Evolutionary conservation across 2,329 filamentous ascomycete species (phyloP), one percentile per base, ranked within the genome.

Genomic region (Fusarium concolor): DNA sequence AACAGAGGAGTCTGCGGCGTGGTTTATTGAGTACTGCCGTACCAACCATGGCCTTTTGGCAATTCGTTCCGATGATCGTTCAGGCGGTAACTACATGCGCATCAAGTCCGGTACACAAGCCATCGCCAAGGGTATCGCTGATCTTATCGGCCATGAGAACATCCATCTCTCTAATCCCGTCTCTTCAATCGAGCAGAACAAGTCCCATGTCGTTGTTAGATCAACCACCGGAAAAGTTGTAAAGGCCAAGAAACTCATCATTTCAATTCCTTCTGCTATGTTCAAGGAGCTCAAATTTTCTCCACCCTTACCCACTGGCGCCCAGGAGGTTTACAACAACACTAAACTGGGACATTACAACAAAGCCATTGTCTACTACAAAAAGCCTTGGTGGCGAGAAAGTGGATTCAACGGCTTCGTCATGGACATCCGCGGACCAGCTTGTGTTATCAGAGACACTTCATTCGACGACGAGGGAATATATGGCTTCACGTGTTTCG

Each of bases 251-350:
- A 83, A 82, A 43, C 76, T 80, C 26, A 81, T 87, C 47, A 62
- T 86, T 5, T 84, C 85, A 2, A 73, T 87, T 8, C 82, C 85
- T 0, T 84, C 80, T 8, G 80, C 85, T 9, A 74, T 86, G 42
- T 81, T 83, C 53, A 76, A 77, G 11, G 77, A 80, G 10, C 79
- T 88, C 24, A 74, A 73, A 5, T 85, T 87, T 71, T 71, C 76
- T 0, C 86, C 86, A 1, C 68, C 79, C 1, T 75, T 86, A 1
- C 80, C 84, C 0, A 33, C 65, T 0, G 70, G 74, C 4, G 78
- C 81, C 28, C 71, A 75, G 6, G 70, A 76, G 3, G 71, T 83
- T 14, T 76, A 77, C 31, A 67, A 78, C 20, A 67, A 73, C 1
- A 79, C 78, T 17, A 74, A 62, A 5, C 75, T 83, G 4, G 82